A percentile compares a stretch with the other conserved stretches of the same genome.
Evolutionary conservation across 2,329 filamentous ascomycete species (phyloP).

Genomic region (Claviceps pazoutovae): DNA sequence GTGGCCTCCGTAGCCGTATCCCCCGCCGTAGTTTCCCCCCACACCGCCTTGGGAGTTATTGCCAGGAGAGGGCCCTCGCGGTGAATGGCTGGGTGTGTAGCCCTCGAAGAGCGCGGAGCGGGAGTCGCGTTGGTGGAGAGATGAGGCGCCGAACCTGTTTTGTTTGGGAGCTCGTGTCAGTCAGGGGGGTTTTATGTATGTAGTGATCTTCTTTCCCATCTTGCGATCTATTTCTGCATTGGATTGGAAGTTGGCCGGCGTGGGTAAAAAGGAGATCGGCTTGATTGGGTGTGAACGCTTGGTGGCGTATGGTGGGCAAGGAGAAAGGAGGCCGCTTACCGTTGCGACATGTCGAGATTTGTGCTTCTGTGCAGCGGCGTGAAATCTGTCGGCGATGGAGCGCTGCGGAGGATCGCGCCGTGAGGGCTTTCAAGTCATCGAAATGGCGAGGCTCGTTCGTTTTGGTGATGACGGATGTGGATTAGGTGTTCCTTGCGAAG

Average conservation of each 20-base stretch:
- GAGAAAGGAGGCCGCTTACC: slow-evolving; percentile 11
- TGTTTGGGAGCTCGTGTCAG: background rate
- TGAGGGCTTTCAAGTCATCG: background rate
- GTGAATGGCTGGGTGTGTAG: slow-evolving; percentile 40
- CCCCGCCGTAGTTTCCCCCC: too few species aligned
- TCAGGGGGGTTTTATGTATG: background rate
- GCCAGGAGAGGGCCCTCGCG: slow-evolving; percentile 18
- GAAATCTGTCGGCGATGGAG: background rate
- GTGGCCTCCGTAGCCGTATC: slow-evolving; percentile 31
- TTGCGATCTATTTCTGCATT: too few species aligned
- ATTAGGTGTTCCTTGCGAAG: slow-evolving; percentile 8
- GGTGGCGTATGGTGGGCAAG: background rate
- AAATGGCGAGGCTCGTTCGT: background rate
- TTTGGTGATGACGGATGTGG: slow-evolving; percentile 1
- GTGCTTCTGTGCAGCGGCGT: background rate
- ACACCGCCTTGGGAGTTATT: background rate
- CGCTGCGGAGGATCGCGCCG: background rate
- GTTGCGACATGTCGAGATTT: slow-evolving; percentile 19
- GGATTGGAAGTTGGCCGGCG: background rate
- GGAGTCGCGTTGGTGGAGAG: slow-evolving; percentile 60
- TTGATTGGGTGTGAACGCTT: background rate
- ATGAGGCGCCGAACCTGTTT: slow-evolving; percentile 51
- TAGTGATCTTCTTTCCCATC: too few species aligned
- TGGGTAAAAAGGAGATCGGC: background rate
- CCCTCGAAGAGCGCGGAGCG: slow-evolving; percentile 63